These are phyloP conservation scores for Globisporangium sylvaticum DNA, from an alignment of 352 stramenopile species.

Conservation along the genomic window DNA sequence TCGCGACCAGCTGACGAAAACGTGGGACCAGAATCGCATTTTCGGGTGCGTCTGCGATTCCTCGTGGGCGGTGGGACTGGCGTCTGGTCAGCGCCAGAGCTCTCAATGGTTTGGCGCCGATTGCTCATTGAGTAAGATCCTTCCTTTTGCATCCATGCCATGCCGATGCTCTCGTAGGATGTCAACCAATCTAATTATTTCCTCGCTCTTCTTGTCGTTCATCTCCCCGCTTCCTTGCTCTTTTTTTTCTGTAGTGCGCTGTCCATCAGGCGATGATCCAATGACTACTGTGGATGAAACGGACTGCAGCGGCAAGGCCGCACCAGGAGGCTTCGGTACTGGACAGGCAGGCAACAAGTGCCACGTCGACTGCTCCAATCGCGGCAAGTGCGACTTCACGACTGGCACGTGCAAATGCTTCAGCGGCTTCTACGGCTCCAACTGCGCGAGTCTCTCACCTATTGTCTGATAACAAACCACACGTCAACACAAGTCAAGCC, in stretches of 20 bases:
- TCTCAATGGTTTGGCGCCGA: conserved; percentile 88
- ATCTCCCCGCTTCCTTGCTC: background rate
- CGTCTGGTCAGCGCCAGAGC: conserved; percentile 63
- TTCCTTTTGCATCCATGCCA: background rate
- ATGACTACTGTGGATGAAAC: conserved; percentile 81
- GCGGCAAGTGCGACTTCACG: conserved; percentile 68
- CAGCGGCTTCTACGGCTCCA: conserved; percentile 72
- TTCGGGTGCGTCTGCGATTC: conserved; percentile 82
- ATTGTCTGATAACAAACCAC: conserved; percentile 17
- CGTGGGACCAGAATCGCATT: conserved; percentile 74
- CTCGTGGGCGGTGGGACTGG: conserved; percentile 70
- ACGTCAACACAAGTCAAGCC: background rate
- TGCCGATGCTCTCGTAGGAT: background rate
- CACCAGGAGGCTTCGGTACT: conserved; percentile 32
- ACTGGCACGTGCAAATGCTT: conserved; percentile 69
- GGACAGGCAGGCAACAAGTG: conserved; percentile 52
- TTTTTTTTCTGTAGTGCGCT: conserved; percentile 42
- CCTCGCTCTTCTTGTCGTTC: background rate
- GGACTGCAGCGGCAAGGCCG: conserved; percentile 60
- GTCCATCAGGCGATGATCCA: conserved; percentile 86
- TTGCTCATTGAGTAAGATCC: conserved; percentile 64
- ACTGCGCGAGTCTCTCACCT: conserved; percentile 65
- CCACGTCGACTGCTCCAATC: conserved; percentile 77
- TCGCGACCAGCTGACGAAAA: conserved; percentile 34
- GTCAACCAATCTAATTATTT: background rate